phyloP scores from a whole-genome alignment of 1,284 basidiomycete genomes.

The Boletus holoroseus region DNA sequence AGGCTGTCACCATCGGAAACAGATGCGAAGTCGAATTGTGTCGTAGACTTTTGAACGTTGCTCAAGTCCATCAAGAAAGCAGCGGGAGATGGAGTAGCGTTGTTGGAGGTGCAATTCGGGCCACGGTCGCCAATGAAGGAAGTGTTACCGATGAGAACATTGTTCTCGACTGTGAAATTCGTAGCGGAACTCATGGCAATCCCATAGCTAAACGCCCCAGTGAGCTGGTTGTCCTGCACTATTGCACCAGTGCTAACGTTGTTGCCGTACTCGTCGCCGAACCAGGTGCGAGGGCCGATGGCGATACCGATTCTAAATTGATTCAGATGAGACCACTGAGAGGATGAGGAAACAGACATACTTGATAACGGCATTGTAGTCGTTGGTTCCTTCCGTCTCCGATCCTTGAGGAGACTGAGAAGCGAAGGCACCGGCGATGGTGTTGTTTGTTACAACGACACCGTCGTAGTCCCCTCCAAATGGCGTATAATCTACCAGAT shows the following conservation, averaged over 20 bases:
- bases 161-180: constrained; percentile 65
- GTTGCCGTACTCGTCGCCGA: constrained; percentile 53
- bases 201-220: constrained; percentile 68
- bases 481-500: constrained; percentile 74
- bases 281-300: constrained; percentile 77
- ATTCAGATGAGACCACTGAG: constrained; percentile 1
- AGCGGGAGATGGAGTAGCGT: constrained; percentile 48
- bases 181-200: constrained; percentile 60
- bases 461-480: constrained; percentile 68
- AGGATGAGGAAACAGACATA: constrained; percentile 31
- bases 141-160: constrained; percentile 63
- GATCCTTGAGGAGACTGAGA: constrained; percentile 39
- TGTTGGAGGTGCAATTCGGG: constrained; percentile 58
- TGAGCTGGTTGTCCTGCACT: constrained; percentile 61
- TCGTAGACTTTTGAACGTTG: constrained; percentile 37
- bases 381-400: constrained; percentile 50
- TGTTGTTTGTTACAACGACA: constrained; percentile 68
- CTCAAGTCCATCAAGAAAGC: constrained; percentile 55
- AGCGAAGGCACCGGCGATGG: constrained; percentile 64
- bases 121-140: constrained; percentile 72
- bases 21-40: constrained; percentile 50
- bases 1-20: constrained; percentile 52
- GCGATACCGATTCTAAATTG: constrained; percentile 62
- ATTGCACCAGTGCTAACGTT: constrained; percentile 59
- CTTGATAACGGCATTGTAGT: constrained; percentile 65